Evolutionary conservation across 1,284 basidiomycete genomes (phyloP).

Genomic region (Cutaneotrichosporon sp.): DNA sequence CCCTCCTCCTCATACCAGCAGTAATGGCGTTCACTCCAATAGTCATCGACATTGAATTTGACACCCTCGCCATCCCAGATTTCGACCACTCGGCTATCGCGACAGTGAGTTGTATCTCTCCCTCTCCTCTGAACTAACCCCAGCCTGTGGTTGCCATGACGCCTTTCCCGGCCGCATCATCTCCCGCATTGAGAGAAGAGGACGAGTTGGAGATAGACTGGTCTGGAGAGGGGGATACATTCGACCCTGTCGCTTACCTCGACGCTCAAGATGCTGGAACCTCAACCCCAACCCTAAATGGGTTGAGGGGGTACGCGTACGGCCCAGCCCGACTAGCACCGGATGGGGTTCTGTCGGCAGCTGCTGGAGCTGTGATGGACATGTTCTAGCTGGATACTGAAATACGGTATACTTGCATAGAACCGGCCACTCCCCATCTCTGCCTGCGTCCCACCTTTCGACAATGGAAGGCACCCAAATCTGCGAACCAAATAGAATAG

Average conservation of each 20-base stretch:
- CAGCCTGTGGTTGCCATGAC: not conserved
- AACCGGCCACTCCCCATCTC: too few relatives aligned
- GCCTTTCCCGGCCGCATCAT: not conserved
- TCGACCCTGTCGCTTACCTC: conserved; percentile 4
- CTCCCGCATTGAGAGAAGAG: not conserved
- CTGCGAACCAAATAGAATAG: too few relatives aligned
- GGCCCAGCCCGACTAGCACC: not conserved
- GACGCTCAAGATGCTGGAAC: not conserved
- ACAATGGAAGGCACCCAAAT: too few relatives aligned
- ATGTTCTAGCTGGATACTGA: not conserved
- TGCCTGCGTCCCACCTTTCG: too few relatives aligned
- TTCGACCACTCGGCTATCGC: not conserved
- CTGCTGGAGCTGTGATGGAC: not conserved
- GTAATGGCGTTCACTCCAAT: not conserved
- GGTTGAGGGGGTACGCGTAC: not conserved
- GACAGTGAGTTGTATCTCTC: not conserved
- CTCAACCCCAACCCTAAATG: not conserved
- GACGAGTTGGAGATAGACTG: conserved; percentile 3
- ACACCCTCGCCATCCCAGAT: not conserved
- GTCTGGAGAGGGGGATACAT: not conserved
- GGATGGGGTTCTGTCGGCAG: not conserved
- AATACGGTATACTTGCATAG: too few relatives aligned
- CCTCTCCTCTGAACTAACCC: not conserved
- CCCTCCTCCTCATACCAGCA: not conserved
- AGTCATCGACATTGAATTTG: conserved; percentile 4